These are phyloP conservation scores for Vaucheria bursata DNA, from an alignment of 352 stramenopile genomes.

Conservation along the genomic window DNA sequence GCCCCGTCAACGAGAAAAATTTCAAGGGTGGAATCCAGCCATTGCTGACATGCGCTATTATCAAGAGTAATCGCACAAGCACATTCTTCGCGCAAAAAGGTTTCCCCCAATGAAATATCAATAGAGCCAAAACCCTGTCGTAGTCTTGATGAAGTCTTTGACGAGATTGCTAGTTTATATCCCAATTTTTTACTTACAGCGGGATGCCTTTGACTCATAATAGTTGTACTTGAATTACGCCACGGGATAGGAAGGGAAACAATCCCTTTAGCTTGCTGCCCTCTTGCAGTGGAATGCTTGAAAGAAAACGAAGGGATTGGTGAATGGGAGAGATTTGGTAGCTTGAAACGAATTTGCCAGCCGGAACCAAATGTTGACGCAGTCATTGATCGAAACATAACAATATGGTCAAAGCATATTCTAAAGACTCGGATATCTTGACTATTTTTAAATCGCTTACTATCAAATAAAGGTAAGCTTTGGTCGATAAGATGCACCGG, in stretches of 20 bases:
- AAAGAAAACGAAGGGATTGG: neutral
- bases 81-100: constrained; percentile 25
- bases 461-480: constrained; percentile 17
- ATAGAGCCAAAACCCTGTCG: constrained; percentile 29
- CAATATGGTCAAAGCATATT: constrained; percentile 26
- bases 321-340: constrained; percentile 17
- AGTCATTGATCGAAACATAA: constrained; percentile 43
- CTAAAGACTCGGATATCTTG: constrained; percentile 21
- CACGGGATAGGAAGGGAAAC: constrained; percentile 31
- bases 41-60: constrained; percentile 17
- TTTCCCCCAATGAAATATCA: constrained; percentile 35
- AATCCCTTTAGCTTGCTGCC: constrained; percentile 10
- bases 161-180: too few relatives aligned
- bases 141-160: too few relatives aligned
- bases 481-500: constrained; percentile 31
- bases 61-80: constrained; percentile 36
- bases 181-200: neutral
- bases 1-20: constrained; percentile 38
- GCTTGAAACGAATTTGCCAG: constrained; percentile 35
- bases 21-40: constrained; percentile 36
- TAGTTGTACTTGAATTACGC: neutral
- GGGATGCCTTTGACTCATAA: neutral
- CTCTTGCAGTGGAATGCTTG: neutral
- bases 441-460: constrained; percentile 16
- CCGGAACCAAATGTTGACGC: constrained; percentile 23